A percentile compares a stretch with the other conserved stretches of the same genome.
phyloP scores from a whole-genome alignment of 805 yeast species.

The Metschnikowia lachancei region DNA sequence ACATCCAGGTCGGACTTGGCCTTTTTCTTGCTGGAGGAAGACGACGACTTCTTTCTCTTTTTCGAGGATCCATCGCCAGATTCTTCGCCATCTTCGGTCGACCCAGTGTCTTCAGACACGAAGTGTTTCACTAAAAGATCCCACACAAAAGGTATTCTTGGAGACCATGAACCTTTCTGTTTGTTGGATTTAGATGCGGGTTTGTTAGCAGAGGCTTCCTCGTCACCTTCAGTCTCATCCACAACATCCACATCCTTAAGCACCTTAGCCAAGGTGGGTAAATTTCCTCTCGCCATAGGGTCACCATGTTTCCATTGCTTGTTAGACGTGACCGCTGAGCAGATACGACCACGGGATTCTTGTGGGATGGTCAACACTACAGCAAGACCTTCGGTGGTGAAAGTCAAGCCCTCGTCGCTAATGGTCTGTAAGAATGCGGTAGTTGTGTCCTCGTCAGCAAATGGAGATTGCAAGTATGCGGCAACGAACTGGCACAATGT shows the following conservation, averaged over 20 bases:
- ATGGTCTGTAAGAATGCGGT: slow-evolving; percentile 40
- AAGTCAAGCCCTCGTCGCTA: slow-evolving; percentile 52
- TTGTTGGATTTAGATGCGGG: slow-evolving; percentile 30
- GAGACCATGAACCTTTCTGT: slow-evolving; percentile 70
- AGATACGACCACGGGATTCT: slow-evolving; percentile 22
- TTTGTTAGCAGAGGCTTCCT: slow-evolving; percentile 13
- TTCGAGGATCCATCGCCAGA: slow-evolving; percentile 25
- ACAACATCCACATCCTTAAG: slow-evolving; percentile 54
- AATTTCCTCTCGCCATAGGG: slow-evolving; percentile 71
- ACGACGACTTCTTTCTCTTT: slow-evolving; percentile 23
- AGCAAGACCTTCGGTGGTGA: slow-evolving; percentile 79
- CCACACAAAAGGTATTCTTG: slow-evolving; percentile 79
- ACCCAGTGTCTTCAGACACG: slow-evolving; percentile 9
- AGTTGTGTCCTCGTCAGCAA: slow-evolving; percentile 20
- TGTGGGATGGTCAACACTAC: slow-evolving; percentile 56
- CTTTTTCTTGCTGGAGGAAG: slow-evolving; percentile 22
- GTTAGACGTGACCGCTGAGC: slow-evolving; percentile 6
- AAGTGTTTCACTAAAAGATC: slow-evolving; percentile 50
- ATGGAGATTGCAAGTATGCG: slow-evolving; percentile 12
- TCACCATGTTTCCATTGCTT: slow-evolving; percentile 65
- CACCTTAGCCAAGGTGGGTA: slow-evolving; percentile 58
- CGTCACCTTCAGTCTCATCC: slow-evolving; percentile 38
- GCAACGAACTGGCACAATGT: slow-evolving; percentile 57
- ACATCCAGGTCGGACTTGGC: slow-evolving; percentile 26
- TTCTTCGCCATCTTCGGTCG: slow-evolving; percentile 8